These are phyloP conservation scores for Kodamaea laetipori DNA, from an alignment of 805 yeast species.

Conservation along the genomic window DNA sequence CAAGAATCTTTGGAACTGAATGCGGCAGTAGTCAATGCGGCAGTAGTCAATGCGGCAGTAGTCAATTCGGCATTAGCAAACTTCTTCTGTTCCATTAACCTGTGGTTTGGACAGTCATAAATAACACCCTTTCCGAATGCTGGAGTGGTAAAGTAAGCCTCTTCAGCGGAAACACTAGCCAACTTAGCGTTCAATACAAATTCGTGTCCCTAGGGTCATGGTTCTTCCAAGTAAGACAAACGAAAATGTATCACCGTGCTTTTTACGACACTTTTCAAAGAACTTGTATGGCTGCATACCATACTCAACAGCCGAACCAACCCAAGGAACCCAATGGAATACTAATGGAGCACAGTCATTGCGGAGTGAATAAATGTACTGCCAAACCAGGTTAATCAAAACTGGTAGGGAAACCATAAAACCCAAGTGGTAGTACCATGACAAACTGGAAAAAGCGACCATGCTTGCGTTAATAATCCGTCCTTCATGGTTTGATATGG, in stretches of 20 bases:
- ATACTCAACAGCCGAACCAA: constrained; percentile 84
- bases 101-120: constrained; percentile 90
- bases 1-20: constrained; percentile 84
- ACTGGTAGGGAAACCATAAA: constrained; percentile 21
- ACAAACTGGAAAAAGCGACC: not conserved
- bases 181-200: constrained; percentile 89
- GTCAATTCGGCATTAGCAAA: constrained; percentile 90
- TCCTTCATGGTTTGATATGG: constrained; percentile 3
- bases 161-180: constrained; percentile 92
- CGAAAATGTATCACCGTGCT: constrained; percentile 91
- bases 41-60: constrained; percentile 73
- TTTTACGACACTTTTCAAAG: constrained; percentile 72
- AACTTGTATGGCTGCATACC: constrained; percentile 96
- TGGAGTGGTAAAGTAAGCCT: constrained; percentile 94
- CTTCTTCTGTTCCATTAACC: constrained; percentile 97
- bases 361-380: constrained; percentile 63
- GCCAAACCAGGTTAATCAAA: constrained; percentile 64
- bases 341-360: constrained; percentile 86
- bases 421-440: not conserved
- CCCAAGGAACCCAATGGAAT: constrained; percentile 91
- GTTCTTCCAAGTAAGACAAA: constrained; percentile 85
- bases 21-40: too few species aligned
- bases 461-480: not conserved
- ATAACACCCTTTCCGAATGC: constrained; percentile 97
- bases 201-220: constrained; percentile 98